A percentile compares a stretch with the other conserved stretches of the same genome.
Conservation (phyloP, 2,329 filamentous ascomycete species). For the Paraconiothyrium brasiliense region DNA sequence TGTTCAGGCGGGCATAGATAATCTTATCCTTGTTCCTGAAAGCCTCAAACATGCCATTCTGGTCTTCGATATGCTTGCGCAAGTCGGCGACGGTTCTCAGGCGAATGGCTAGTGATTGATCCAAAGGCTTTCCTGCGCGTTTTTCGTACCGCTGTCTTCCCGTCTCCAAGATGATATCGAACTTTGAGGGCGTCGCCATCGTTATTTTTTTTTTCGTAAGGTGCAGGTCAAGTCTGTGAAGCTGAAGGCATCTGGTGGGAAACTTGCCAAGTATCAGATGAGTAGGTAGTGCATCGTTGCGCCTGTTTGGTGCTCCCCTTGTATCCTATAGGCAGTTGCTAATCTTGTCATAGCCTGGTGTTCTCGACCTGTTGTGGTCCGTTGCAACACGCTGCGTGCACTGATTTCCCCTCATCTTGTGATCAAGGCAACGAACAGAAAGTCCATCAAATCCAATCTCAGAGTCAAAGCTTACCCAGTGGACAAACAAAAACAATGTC, state of each 20-base stretch:
- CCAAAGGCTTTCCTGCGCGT: slow-evolving; percentile 6
- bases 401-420: no score
- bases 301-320: no score
- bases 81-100: slow-evolving; percentile 6
- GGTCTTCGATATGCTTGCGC: not conserved
- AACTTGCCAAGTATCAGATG: not conserved
- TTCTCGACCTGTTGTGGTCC: no score
- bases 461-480: no score
- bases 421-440: no score
- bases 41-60: slow-evolving; percentile 1
- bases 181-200: not conserved
- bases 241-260: not conserved
- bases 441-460: no score
- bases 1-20: slow-evolving; percentile 2
- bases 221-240: not conserved
- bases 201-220: not conserved
- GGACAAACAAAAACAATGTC: no score
- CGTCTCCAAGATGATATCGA: slow-evolving; percentile 14
- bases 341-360: no score
- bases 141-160: slow-evolving; percentile 9
- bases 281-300: not conserved
- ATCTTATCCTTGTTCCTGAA: not conserved
- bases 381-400: no score
- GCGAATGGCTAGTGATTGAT: not conserved
- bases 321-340: no score